Conservation (phyloP, 129 eudicot species). For the Scalesia atractyloides region DNA sequence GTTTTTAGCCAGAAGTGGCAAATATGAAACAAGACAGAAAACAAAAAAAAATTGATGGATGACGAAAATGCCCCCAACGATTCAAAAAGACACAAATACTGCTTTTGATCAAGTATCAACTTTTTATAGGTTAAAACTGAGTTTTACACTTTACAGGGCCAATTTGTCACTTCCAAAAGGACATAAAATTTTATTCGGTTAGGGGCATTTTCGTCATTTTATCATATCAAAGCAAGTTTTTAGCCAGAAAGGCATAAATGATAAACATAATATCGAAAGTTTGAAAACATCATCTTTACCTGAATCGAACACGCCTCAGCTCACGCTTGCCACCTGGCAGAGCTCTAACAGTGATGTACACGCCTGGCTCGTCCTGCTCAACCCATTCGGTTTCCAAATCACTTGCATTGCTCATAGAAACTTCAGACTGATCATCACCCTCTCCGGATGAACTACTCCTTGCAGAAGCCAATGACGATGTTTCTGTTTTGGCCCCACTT, state of each 20-base stretch:
- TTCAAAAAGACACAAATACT: neutral
- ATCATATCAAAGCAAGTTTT: no score
- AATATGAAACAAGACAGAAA: neutral
- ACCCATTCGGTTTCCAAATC: slow-evolving; percentile 97
- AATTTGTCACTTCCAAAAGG: no score
- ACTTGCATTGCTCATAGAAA: slow-evolving; percentile 84
- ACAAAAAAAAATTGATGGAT: neutral
- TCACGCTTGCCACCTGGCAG: slow-evolving; percentile 85
- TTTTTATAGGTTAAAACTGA: neutral
- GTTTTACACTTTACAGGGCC: neutral
- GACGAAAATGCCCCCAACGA: neutral
- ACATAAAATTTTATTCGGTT: no score
- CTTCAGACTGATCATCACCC: slow-evolving; percentile 77
- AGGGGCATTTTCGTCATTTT: no score
- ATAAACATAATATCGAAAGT: neutral
- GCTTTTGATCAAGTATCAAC: neutral
- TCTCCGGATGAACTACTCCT: slow-evolving; percentile 74
- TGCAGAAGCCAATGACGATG: slow-evolving; percentile 86
- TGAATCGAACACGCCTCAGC: slow-evolving; percentile 91
- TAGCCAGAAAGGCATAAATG: neutral
- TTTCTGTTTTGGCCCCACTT: slow-evolving; percentile 81
- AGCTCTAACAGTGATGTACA: slow-evolving; percentile 84
- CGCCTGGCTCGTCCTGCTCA: slow-evolving; percentile 96
- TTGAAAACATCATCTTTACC: slow-evolving; percentile 40
- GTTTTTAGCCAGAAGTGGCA: neutral